A percentile compares a stretch with the other conserved stretches of the same genome.
These are phyloP conservation scores for Populus euphratica DNA, from an alignment of 345 rosid species.

Conservation along the genomic window DNA sequence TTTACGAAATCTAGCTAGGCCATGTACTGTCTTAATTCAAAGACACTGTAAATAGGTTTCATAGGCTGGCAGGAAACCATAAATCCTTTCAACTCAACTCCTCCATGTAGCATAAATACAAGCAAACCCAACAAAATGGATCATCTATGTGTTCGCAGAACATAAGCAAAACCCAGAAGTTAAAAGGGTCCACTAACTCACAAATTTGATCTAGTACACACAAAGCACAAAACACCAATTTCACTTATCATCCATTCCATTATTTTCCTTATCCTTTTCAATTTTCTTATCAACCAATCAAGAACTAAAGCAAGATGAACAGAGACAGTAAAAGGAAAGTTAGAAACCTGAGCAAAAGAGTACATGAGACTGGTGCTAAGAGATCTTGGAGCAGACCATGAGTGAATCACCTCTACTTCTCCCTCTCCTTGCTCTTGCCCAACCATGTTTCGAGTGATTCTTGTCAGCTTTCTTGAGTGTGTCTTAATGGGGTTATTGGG, in stretches of 20 bases:
- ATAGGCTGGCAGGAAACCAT: too few species aligned
- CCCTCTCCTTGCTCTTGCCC: conserved; percentile 25
- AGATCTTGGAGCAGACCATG: conserved; percentile 91
- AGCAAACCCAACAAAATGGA: not conserved
- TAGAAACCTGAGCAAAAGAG: conserved; percentile 70
- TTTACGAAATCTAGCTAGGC: too few species aligned
- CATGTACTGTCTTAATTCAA: too few species aligned
- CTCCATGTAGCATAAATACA: not conserved
- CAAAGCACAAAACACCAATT: too few species aligned
- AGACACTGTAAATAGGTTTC: too few species aligned
- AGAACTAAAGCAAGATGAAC: not conserved
- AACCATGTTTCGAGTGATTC: conserved; percentile 16
- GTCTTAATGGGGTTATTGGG: not conserved
- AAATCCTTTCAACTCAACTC: too few species aligned
- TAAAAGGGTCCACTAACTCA: not conserved
- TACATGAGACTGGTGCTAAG: conserved; percentile 85
- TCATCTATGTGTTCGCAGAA: not conserved
- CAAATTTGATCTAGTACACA: too few species aligned
- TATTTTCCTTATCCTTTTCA: not conserved
- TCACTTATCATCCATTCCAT: not conserved
- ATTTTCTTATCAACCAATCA: conserved; percentile 10
- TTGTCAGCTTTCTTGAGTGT: not conserved
- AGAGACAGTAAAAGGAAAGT: not conserved
- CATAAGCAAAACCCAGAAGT: not conserved
- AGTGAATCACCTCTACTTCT: conserved; percentile 61